Percentiles rank a stretch among this genome's conserved stretches.
Evolutionary conservation across 2,329 filamentous ascomycete genomes (phyloP).

Genomic region (Cordyceps tenuipes): DNA sequence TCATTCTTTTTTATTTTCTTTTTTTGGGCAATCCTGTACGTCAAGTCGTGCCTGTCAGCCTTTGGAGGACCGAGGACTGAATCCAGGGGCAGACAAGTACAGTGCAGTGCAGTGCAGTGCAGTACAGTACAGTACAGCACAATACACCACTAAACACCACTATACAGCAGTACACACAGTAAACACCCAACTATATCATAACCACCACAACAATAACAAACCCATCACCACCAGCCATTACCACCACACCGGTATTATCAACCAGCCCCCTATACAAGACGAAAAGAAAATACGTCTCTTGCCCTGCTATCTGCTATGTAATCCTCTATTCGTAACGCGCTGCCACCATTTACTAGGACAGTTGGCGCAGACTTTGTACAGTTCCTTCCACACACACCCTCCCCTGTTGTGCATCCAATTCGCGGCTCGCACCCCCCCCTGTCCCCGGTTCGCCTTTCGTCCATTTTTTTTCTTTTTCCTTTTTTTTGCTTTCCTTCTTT

Average conservation of each 20-base stretch:
- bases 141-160: too few relatives aligned
- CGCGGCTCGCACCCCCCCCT: slow-evolving; percentile 3
- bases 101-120: too few relatives aligned
- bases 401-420: slow-evolving; percentile 7
- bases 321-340: neutral
- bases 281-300: neutral
- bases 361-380: too few relatives aligned
- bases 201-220: neutral
- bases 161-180: too few relatives aligned
- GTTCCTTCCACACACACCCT: too few relatives aligned
- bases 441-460: neutral
- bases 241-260: neutral
- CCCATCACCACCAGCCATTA: neutral
- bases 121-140: too few relatives aligned
- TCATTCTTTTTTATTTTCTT: too few relatives aligned
- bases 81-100: neutral
- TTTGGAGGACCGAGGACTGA: too few relatives aligned
- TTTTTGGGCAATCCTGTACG: neutral
- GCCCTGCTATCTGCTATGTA: neutral
- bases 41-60: neutral
- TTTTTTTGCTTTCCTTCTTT: too few relatives aligned
- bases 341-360: neutral
- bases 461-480: neutral
- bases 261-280: neutral
- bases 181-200: neutral